Conservation (phyloP, 192 early-diverging fungal genomes). For the Rhizoclosmatium sp. region DNA sequence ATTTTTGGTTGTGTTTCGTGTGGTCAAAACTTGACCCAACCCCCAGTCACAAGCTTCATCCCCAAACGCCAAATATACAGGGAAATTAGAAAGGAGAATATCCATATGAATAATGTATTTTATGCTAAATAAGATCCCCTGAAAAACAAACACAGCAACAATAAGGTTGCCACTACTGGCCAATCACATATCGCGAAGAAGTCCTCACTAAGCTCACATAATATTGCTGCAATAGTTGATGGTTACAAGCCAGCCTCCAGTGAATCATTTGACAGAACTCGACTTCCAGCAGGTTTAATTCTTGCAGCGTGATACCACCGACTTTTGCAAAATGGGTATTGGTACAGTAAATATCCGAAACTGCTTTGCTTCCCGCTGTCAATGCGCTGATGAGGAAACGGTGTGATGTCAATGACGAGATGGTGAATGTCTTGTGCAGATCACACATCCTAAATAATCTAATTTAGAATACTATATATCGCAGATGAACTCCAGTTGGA, state of each 20-base stretch:
- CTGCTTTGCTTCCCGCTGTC: constrained; percentile 83
- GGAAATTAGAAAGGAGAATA: no score
- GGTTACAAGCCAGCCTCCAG: constrained; percentile 85
- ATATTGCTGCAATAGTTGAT: constrained; percentile 85
- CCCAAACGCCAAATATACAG: no score
- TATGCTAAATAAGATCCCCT: no score
- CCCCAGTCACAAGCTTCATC: no score
- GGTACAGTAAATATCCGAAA: constrained; percentile 94
- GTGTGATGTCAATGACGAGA: constrained; percentile 91
- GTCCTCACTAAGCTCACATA: constrained; percentile 73
- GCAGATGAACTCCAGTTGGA: no score
- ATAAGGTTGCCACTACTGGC: not conserved
- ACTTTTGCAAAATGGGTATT: constrained; percentile 96
- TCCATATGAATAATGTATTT: no score
- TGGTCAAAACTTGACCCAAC: no score
- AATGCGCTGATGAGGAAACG: constrained; percentile 88
- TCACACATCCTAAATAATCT: constrained; percentile 52
- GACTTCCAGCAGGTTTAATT: constrained; percentile 92
- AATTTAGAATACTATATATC: not conserved
- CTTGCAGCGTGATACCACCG: constrained; percentile 92
- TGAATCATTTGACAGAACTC: constrained; percentile 85
- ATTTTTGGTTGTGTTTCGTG: no score
- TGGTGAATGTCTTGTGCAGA: constrained; percentile 77
- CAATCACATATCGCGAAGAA: constrained; percentile 2
- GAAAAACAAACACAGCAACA: no score